phyloP scores from a whole-genome alignment of 2,329 filamentous ascomycete species.

The Teratosphaeria epicoccoides region DNA sequence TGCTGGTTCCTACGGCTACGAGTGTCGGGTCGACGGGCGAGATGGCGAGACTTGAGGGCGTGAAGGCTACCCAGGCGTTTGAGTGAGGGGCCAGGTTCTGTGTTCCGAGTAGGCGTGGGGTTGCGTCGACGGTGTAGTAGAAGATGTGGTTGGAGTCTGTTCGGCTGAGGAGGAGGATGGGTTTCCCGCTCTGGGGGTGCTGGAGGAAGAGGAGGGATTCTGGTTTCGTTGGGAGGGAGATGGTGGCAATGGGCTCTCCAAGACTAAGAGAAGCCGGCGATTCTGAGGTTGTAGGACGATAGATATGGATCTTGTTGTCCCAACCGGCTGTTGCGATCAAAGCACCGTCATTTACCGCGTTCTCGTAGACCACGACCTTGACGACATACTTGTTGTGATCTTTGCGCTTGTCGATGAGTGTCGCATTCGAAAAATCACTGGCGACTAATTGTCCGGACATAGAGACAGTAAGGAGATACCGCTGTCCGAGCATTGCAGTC shows the following conservation, averaged over 20 bases:
- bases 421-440: constrained; percentile 30
- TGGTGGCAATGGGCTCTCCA: constrained; percentile 31
- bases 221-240: constrained; percentile 43
- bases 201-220: constrained; percentile 46
- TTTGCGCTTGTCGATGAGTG: constrained; percentile 38
- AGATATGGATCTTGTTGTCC: constrained; percentile 48
- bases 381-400: constrained; percentile 52
- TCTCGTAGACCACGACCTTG: constrained; percentile 34
- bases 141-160: constrained; percentile 50
- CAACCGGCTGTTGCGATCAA: constrained; percentile 50
- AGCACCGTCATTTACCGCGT: constrained; percentile 5
- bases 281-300: constrained; percentile 25
- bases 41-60: constrained; percentile 46
- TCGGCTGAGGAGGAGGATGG: constrained; percentile 44
- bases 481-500: constrained; percentile 32
- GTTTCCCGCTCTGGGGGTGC: constrained; percentile 37
- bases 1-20: constrained; percentile 49
- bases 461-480: constrained; percentile 41
- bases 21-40: constrained; percentile 45
- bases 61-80: constrained; percentile 55
- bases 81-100: constrained; percentile 54
- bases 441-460: constrained; percentile 50
- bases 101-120: constrained; percentile 38
- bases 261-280: constrained; percentile 11
- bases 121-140: constrained; percentile 37